A percentile compares a stretch with the other conserved stretches of the same genome.
Evolutionary conservation across 768 basidiomycete species (phyloP).

Genomic region (Sistotremastrum suecicum): DNA sequence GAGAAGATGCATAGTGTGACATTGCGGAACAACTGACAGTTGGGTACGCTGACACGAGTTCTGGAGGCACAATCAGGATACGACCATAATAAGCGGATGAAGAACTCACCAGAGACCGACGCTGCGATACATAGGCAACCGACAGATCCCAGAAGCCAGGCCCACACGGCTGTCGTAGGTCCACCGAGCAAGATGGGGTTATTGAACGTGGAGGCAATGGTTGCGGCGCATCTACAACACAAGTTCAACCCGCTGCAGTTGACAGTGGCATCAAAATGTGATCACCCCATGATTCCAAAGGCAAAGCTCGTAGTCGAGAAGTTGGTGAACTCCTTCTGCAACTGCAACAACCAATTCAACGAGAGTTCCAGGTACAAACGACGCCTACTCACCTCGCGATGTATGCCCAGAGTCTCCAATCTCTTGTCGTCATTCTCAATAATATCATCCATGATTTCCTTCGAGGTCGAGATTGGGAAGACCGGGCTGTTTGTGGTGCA

Average conservation of each 20-base stretch:
- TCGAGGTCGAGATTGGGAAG: too few relatives aligned
- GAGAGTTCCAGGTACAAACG: too few relatives aligned
- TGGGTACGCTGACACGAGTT: constrained; percentile 24
- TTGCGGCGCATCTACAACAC: constrained; percentile 9
- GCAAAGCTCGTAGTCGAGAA: constrained; percentile 35
- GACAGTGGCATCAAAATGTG: too few relatives aligned
- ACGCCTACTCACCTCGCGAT: too few relatives aligned
- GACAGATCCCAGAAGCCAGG: constrained; percentile 19
- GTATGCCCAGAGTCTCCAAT: constrained; percentile 40
- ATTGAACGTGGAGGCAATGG: constrained; percentile 23
- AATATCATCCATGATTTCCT: too few relatives aligned
- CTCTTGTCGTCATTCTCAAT: constrained; percentile 36
- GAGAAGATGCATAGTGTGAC: too few relatives aligned
- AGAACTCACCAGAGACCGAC: not conserved
- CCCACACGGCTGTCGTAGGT: constrained; percentile 23
- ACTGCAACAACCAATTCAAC: constrained; percentile 50
- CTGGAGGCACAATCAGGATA: constrained; percentile 5
- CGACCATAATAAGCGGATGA: constrained; percentile 8
- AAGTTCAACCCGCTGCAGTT: too few relatives aligned
- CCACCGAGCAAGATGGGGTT: constrained; percentile 22
- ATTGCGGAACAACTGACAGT: constrained; percentile 12
- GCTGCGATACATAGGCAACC: not conserved
- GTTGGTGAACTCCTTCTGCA: constrained; percentile 76
- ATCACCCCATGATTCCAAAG: constrained; percentile 5
- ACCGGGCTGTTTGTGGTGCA: too few relatives aligned